phyloP scores from a whole-genome alignment of 768 basidiomycete genomes.

The Leucogyrophana mollusca region DNA sequence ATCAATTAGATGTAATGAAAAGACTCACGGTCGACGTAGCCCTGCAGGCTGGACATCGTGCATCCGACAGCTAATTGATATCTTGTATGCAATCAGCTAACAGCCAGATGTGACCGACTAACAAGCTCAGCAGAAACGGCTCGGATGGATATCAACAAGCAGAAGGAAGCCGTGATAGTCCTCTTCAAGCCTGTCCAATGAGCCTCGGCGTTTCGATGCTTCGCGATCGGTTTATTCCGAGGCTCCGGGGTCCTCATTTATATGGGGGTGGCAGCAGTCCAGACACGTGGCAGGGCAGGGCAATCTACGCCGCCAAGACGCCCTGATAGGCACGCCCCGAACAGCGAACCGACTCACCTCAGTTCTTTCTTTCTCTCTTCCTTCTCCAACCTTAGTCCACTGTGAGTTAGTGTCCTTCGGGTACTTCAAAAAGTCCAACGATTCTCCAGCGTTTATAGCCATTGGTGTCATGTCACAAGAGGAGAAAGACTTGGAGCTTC shows the following conservation, averaged over 20 bases:
- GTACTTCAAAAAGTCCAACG: no score
- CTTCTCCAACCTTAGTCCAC: not conserved
- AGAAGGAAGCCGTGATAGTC: not conserved
- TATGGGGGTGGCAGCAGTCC: not conserved
- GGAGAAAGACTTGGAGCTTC: constrained; percentile 18
- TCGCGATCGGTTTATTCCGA: not conserved
- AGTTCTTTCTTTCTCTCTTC: not conserved
- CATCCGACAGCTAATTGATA: constrained; percentile 3
- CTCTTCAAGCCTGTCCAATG: not conserved
- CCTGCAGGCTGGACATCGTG: constrained; percentile 84
- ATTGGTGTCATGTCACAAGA: constrained; percentile 21
- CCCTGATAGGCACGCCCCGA: not conserved
- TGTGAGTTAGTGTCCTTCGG: not conserved
- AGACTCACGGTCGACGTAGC: constrained; percentile 82
- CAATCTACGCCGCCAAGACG: not conserved
- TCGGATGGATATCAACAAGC: no score
- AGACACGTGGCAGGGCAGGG: not conserved
- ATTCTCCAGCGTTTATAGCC: no score
- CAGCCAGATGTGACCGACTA: no score
- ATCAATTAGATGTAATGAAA: constrained; percentile 1
- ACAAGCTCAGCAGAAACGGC: no score
- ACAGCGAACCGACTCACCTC: not conserved
- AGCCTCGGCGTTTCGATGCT: not conserved
- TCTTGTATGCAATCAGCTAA: no score
- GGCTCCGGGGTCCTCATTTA: not conserved